These are phyloP conservation scores for Penicillium sp. DNA, from an alignment of 2,329 filamentous ascomycete genomes.

Conservation along the genomic window DNA sequence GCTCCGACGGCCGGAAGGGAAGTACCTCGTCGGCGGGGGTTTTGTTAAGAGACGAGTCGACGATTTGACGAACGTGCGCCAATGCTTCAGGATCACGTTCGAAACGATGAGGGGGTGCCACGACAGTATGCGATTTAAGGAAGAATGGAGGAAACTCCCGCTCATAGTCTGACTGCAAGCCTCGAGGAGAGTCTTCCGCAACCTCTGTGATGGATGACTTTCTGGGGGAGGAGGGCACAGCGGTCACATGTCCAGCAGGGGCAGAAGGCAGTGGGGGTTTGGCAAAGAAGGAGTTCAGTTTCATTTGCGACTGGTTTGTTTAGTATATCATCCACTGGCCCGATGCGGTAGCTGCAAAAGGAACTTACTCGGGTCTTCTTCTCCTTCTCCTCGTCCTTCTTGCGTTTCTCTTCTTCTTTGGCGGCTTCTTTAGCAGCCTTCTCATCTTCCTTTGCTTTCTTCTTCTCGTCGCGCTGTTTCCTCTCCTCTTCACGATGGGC, in stretches of 20 bases:
- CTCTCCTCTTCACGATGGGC: constrained; percentile 41
- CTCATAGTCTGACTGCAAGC: constrained; percentile 58
- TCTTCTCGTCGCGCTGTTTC: constrained; percentile 49
- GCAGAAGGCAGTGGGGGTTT: constrained; percentile 40
- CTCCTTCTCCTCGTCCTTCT: constrained; percentile 49
- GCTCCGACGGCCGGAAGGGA: constrained; percentile 35
- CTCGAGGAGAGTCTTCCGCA: constrained; percentile 17
- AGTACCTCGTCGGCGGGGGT: constrained; percentile 12
- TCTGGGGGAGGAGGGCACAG: constrained; percentile 34
- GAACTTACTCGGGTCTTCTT: constrained; percentile 49
- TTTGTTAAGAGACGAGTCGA: constrained; percentile 42
- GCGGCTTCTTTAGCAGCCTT: constrained; percentile 44
- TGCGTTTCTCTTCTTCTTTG: constrained; percentile 48
- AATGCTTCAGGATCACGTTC: constrained; percentile 60
- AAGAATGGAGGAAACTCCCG: constrained; percentile 80
- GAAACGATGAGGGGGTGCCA: constrained; percentile 62
- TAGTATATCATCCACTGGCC: constrained; percentile 8
- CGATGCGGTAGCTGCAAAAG: constrained; percentile 1
- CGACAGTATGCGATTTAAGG: constrained; percentile 68
- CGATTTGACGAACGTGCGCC: constrained; percentile 54
- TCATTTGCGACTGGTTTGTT: constrained; percentile 49
- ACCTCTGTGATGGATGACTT: constrained; percentile 17
- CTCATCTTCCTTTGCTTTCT: constrained; percentile 46
- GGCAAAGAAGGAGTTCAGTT: constrained; percentile 52
- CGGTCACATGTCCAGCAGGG: constrained; percentile 20